Evolutionary conservation across 2,329 filamentous ascomycete species (phyloP), one percentile per base, ranked within the genome.

Genomic region (Aspergillus tubingensis): DNA sequence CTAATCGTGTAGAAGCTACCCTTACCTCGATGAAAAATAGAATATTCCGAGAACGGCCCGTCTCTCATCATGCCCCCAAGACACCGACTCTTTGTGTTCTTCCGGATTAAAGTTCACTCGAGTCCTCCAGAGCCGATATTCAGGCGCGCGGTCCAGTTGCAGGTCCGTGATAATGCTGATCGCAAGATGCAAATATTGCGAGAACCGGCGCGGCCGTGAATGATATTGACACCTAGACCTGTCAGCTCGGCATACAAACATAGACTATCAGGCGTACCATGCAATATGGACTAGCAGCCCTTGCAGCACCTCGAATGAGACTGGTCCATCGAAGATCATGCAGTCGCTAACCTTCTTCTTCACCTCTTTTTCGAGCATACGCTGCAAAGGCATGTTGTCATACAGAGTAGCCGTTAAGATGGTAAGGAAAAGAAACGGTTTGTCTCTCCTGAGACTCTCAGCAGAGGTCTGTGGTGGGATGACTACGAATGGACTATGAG

Each of bases 41-140:
- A 77, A 82, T 27, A 77, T 75, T 3, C 79, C 80, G 3, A 77
- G 74, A 11, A 79, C 71, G 2, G 79, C 79, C 50, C 80, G 73
- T 54, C 80, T 76, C 56, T 79, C 79, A 23, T 80, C 80, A n/a
- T 64, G 58, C 3, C 74, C 71, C 70, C 71, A 74, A 13, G 64
- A 61, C 52, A 54, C 59, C 57, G 60, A 25, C 19, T 32, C 11
- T 13, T 17, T 10, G 30, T 54, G 44, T 8, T 10, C 5, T 54
- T 21, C 38, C 10, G 57, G 41, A 32, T 51, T 8, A 8, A 58
- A 25, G 6, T 48, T 71, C 13, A 63, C 51, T 2, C 57, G 66
- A 48, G 48, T 74, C 64, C 61, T 73, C 71, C 61, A 73, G 59
- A 27, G 70, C 56, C 69, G 67, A 55, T 71, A 71, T 39, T 62